Base-by-base conservation (phyloP, 345 rosid genomes). In the Adansonia digitata region DNA sequence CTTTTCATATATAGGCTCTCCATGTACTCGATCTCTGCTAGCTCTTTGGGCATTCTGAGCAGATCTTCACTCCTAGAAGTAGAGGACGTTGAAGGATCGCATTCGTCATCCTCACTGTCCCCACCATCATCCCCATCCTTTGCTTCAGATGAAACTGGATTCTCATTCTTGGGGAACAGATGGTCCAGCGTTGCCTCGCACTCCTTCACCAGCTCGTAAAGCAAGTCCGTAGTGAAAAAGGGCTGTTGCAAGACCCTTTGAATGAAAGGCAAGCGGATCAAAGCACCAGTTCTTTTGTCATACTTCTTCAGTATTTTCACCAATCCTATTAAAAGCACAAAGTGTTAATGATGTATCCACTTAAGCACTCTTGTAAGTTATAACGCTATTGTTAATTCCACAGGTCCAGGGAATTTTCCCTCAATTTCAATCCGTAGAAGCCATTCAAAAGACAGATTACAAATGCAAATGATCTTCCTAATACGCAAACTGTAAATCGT, bases 301-400 rank as follows among this genome's bases (percentile, higher is more conserved):
- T 90, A 95, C 88, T 95, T 95, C 90, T 95, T 93, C 59, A 93
- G 77, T 78, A 95, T 95, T 79, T 94, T 95, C 53, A 89, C 98
- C 87, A 95, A 69, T 76, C 99, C 98, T 91, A 86, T 76, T 7
- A 4, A 66, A 7, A 65, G 39, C 35, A 35, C n/a, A n/a, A 27
- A 10, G 15, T 26, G 71, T 72, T 35, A 53, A 68, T 57, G n/a
- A 59, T 24, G 45, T 18, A 20, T n/a, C 18, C 39, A 18, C 22
- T 43, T 14, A 42, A 40, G 29, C 49, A 39, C 6, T 22, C 49
- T 65, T 64, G 29, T n/a, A 35, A 20, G n/a, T n/a, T n/a, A n/a
- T n/a, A n/a, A n/a, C n/a, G n/a, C n/a, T n/a, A n/a, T n/a, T n/a
- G n/a, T n/a, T n/a, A n/a, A n/a, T n/a, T n/a, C n/a, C n/a, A n/a